A percentile compares a stretch with the other conserved stretches of the same genome.
Conservation (phyloP, 2,329 filamentous ascomycete species). For the Ramichloridium luteum region DNA sequence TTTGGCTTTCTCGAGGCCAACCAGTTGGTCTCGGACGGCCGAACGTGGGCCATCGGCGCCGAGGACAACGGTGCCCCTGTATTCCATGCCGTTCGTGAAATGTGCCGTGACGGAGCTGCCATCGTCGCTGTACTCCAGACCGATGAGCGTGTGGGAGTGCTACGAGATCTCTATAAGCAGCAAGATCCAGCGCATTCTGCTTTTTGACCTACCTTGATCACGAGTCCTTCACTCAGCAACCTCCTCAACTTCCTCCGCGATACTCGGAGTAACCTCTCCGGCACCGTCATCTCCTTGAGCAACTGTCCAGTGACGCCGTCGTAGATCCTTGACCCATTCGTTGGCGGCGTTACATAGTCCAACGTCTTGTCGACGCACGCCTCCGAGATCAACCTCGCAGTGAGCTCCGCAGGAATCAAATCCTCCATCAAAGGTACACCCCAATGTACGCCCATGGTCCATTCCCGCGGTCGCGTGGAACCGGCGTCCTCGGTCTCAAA, state of each 20-base stretch:
- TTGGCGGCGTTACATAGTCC: constrained; percentile 7
- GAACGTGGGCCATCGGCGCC: constrained; percentile 17
- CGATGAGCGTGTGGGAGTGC: constrained; percentile 5
- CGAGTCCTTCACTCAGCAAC: constrained; percentile 9
- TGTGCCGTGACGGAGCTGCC: constrained; percentile 7
- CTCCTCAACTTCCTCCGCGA: constrained; percentile 10
- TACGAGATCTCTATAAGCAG: constrained; percentile 1
- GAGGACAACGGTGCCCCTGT: constrained; percentile 13
- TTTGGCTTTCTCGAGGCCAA: constrained; percentile 4
- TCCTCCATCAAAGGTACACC: constrained; percentile 7
- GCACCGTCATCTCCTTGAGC: constrained; percentile 9
- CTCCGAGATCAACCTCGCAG: constrained; percentile 6
- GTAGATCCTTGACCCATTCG: constrained; percentile 10
- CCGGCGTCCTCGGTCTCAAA: constrained; percentile 11
- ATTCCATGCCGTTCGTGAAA: constrained; percentile 10
- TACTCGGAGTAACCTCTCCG: constrained; percentile 8
- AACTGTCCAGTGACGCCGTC: constrained; percentile 10
- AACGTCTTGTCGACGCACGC: constrained; percentile 11
- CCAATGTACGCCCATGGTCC: constrained; percentile 13
- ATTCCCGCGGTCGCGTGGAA: constrained; percentile 10
- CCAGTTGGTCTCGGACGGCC: constrained; percentile 10
- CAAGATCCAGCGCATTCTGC: constrained; percentile 3
- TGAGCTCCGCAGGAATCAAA: constrained; percentile 10
- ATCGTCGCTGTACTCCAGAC: constrained; percentile 6
- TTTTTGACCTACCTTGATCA: constrained; percentile 7